phyloP scores from a whole-genome alignment of 2,329 filamentous ascomycete genomes.

The Pseudogymnoascus sp. region DNA sequence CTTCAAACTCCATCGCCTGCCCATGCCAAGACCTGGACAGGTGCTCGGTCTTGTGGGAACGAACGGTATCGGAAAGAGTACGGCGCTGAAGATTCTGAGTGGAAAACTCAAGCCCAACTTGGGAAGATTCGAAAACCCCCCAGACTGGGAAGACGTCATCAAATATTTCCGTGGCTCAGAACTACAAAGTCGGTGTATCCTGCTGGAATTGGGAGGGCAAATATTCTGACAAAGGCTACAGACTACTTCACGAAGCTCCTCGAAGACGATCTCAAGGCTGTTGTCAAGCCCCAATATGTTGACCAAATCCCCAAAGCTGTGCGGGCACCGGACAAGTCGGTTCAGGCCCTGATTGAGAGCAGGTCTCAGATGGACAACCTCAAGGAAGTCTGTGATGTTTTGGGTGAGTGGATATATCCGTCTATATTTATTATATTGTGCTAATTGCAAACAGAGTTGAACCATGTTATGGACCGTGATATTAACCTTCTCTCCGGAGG shows the following conservation, averaged over 20 bases:
- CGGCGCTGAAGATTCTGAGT: slow-evolving; percentile 96
- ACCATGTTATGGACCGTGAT: slow-evolving; percentile 86
- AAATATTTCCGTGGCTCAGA: slow-evolving; percentile 98
- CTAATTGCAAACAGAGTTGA: slow-evolving; percentile 53
- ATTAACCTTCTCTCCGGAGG: slow-evolving; percentile 87
- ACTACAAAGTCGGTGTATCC: slow-evolving; percentile 67
- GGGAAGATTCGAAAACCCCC: slow-evolving; percentile 89
- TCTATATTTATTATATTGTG: background rate
- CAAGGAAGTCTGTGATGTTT: slow-evolving; percentile 70
- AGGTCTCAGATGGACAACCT: slow-evolving; percentile 71
- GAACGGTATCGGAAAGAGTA: slow-evolving; percentile 99
- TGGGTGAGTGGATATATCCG: slow-evolving; percentile 42
- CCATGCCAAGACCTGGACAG: slow-evolving; percentile 90
- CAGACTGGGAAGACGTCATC: slow-evolving; percentile 98
- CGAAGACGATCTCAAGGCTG: slow-evolving; percentile 93
- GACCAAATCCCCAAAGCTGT: slow-evolving; percentile 95
- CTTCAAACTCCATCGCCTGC: slow-evolving; percentile 97
- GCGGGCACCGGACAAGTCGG: slow-evolving; percentile 70
- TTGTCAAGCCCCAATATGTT: slow-evolving; percentile 98
- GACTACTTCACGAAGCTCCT: slow-evolving; percentile 99
- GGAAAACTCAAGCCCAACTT: slow-evolving; percentile 98
- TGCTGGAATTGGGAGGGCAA: background rate
- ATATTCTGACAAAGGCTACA: slow-evolving; percentile 30
- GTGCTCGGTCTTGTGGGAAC: slow-evolving; percentile 95
- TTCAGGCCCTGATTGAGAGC: slow-evolving; percentile 69